Base-by-base conservation (phyloP, 768 basidiomycete genomes). In the Lenzites betulinus region DNA sequence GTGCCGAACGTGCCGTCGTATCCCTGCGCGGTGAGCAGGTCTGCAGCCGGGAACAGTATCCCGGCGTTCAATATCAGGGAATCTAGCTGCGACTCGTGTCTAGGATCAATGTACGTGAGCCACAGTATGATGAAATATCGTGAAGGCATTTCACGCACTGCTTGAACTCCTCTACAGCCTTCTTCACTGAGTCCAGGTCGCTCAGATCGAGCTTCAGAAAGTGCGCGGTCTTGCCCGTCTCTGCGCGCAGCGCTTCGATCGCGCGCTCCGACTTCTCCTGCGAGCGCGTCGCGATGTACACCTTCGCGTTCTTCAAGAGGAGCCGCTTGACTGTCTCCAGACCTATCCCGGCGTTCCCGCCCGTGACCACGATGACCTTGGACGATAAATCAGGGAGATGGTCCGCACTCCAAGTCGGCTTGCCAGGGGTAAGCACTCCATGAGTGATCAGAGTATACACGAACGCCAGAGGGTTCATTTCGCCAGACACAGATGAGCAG, bases 261-360 rank as follows among this genome's bases (percentile, higher is more conserved):
- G 83, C 83, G 7, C 64, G 67, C 12, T 76, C 71, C 1, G 77
- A 74, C 60, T 80, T 86, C 39, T 73, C 68, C 49, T 69, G 58
- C 50, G 67, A 78, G 22, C 86, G 79, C 7, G 75, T 72, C 0
- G 82, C 84, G 38, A 88, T 39, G 65, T 90, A 89, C 0, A 90
- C 87, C 49, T 80, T 86, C 7, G 87, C 87, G 68, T 85, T 81
- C 65, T 82, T 82, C 9, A 59, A 38, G 15, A 89, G 74, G 7
- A 86, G 77, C 2, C 71, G 77, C 76, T 83, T 85, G 8, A 73
- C 80, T 1, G 82, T 83, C 66, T 86, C 84, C 60, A 83, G 83
- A 20, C 87, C 87, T 35, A 88, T 77, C 1, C 86, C 78, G 2
- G 71, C 65, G 54, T 77, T 78, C 12, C 72, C 72, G 2, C 78